A percentile compares a stretch with the other conserved stretches of the same genome.
These are phyloP conservation scores for Magnaporthales sp. DNA, from an alignment of 2,329 filamentous ascomycete species.

Conservation along the genomic window DNA sequence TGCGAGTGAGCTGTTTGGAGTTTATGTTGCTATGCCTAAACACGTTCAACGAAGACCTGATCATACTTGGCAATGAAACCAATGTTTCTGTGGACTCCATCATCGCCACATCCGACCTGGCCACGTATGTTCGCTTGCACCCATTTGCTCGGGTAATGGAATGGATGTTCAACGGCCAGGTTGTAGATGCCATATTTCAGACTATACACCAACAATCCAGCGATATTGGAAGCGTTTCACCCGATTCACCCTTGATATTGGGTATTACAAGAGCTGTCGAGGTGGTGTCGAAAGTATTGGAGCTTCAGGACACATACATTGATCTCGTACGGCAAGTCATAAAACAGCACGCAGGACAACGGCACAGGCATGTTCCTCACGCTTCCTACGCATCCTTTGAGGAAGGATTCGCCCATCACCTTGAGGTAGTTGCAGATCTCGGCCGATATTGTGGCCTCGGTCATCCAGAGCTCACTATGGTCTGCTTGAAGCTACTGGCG, in stretches of 20 bases:
- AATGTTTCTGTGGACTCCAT: conserved; percentile 66
- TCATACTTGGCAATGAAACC: conserved; percentile 74
- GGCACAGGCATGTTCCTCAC: conserved; percentile 57
- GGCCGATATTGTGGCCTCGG: conserved; percentile 81
- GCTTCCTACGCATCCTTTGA: conserved; percentile 82
- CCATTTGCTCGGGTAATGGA: conserved; percentile 95
- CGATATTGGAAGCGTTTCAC: conserved; percentile 62
- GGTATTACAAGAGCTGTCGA: conserved; percentile 74
- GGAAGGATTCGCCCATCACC: conserved; percentile 76
- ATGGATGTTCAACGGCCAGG: conserved; percentile 92
- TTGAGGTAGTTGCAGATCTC: conserved; percentile 71
- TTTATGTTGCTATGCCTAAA: conserved; percentile 73
- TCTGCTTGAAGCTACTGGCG: conserved; percentile 73
- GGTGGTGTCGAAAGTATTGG: conserved; percentile 73
- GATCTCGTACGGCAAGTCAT: conserved; percentile 78
- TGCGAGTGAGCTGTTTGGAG: conserved; percentile 73
- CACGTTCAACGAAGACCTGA: conserved; percentile 90
- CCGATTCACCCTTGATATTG: conserved; percentile 73
- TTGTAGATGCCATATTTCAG: conserved; percentile 70
- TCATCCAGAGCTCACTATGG: conserved; percentile 70
- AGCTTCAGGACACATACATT: conserved; percentile 84
- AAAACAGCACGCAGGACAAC: conserved; percentile 53
- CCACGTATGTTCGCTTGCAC: conserved; percentile 76
- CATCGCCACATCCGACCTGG: conserved; percentile 65
- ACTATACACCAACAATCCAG: conserved; percentile 68